Evolutionary conservation across 805 yeast species (phyloP).

Genomic region (Candida ulmi): DNA sequence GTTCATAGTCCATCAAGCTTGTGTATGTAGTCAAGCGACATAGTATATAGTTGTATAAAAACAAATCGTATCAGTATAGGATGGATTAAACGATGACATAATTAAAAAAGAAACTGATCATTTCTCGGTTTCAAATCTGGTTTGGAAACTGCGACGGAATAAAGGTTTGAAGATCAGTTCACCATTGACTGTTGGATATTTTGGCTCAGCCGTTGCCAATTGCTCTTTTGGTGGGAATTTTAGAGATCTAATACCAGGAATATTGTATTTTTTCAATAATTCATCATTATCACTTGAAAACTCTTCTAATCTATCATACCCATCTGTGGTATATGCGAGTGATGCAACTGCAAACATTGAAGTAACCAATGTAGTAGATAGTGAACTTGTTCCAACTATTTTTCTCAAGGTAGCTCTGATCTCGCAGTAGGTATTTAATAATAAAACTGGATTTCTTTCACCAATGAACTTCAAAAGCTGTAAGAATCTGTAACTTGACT

Average conservation of each 20-base stretch:
- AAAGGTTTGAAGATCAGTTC: constrained; percentile 4
- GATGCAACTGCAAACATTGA: constrained; percentile 27
- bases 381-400: constrained; percentile 6
- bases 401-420: constrained; percentile 27
- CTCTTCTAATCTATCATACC: constrained; percentile 10
- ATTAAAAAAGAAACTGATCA: too few species aligned
- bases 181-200: not conserved
- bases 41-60: too few species aligned
- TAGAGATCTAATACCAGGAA: constrained; percentile 9
- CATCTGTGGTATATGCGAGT: constrained; percentile 24
- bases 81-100: too few species aligned
- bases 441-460: constrained; percentile 25
- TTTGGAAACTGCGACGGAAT: not conserved
- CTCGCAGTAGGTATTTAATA: constrained; percentile 27
- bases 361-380: constrained; percentile 22
- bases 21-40: too few species aligned
- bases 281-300: constrained; percentile 2
- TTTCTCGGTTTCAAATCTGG: too few species aligned
- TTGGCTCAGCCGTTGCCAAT: not conserved
- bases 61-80: too few species aligned
- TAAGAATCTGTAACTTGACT: constrained; percentile 28
- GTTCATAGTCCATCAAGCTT: too few species aligned
- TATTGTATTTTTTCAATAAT: constrained; percentile 6
- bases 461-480: constrained; percentile 26
- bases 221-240: constrained; percentile 1